Percentiles rank a stretch among this genome's conserved stretches.
Evolutionary conservation across 2,329 filamentous ascomycete species (phyloP).

Genomic region (Myriangium duriaei): DNA sequence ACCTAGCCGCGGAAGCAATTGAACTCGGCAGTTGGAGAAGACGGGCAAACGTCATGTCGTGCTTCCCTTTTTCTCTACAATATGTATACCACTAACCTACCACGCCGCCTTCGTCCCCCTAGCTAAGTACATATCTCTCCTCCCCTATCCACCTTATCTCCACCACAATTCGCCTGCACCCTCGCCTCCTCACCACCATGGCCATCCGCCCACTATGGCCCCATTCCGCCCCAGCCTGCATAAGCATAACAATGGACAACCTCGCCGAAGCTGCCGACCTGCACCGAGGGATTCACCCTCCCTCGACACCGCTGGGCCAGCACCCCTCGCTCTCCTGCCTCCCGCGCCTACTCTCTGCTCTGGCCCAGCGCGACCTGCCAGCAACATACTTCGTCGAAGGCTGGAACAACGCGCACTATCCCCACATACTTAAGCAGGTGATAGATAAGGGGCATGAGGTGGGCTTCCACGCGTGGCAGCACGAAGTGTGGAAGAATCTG

Average conservation of each 20-base stretch:
- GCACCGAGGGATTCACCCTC: conserved; percentile 19
- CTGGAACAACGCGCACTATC: conserved; percentile 21
- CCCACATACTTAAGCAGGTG: conserved; percentile 15
- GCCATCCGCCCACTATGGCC: conserved; percentile 17
- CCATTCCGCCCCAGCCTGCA: conserved; percentile 16
- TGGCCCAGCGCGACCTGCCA: conserved; percentile 18
- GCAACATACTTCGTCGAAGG: conserved; percentile 23
- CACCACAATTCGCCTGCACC: too few species aligned
- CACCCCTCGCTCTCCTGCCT: conserved; percentile 21
- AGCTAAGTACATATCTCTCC: too few species aligned
- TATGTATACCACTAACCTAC: too few species aligned
- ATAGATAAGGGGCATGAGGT: conserved; percentile 20
- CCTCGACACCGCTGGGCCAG: conserved; percentile 16
- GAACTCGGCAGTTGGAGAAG: too few species aligned
- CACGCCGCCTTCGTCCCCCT: too few species aligned
- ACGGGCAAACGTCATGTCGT: too few species aligned
- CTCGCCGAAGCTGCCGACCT: conserved; percentile 25
- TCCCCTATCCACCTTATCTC: too few species aligned
- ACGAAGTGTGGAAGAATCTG: conserved; percentile 23
- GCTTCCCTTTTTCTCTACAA: too few species aligned
- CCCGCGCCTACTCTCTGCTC: conserved; percentile 18
- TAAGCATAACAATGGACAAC: conserved; percentile 23
- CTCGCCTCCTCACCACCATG: too few species aligned
- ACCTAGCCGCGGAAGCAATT: too few species aligned
- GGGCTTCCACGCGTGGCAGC: conserved; percentile 23